Conservation (phyloP, 2,329 filamentous ascomycete species). For the Metarhizium robertsii region DNA sequence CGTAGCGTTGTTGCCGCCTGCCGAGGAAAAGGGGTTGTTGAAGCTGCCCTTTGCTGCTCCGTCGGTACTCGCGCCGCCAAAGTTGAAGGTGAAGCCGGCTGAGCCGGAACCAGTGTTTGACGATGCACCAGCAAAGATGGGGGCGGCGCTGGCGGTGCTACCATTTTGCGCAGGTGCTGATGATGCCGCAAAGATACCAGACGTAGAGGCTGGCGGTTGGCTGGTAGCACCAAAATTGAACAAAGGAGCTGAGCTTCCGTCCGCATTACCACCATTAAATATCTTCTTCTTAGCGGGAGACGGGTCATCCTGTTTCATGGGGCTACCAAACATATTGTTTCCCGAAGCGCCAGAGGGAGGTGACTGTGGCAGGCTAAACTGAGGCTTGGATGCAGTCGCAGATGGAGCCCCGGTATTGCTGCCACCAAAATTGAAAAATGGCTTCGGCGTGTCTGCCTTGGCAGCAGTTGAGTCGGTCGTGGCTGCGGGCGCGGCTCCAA, state of each 20-base stretch:
- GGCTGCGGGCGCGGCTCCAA: constrained; percentile 10
- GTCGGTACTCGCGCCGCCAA: constrained; percentile 9
- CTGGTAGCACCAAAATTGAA: constrained; percentile 24
- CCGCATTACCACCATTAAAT: constrained; percentile 16
- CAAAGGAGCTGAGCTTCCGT: constrained; percentile 16
- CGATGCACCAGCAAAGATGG: constrained; percentile 28
- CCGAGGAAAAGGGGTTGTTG: constrained; percentile 31
- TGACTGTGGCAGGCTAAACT: constrained; percentile 29
- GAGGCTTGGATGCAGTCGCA: constrained; percentile 21
- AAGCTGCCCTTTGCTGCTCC: constrained; percentile 18
- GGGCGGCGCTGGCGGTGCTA: constrained; percentile 13
- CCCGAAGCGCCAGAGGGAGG: constrained; percentile 17
- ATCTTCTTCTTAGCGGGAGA: constrained; percentile 28
- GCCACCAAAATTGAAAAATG: constrained; percentile 25
- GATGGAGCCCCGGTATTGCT: constrained; percentile 16
- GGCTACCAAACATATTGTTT: constrained; percentile 29
- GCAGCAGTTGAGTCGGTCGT: constrained; percentile 10
- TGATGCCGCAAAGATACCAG: constrained; percentile 27
- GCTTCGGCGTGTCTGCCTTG: constrained; percentile 12
- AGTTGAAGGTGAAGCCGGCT: constrained; percentile 23
- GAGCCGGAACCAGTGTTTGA: constrained; percentile 15
- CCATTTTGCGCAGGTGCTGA: constrained; percentile 14
- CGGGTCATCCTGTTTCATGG: constrained; percentile 33
- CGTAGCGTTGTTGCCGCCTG: constrained; percentile 14
- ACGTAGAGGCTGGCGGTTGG: constrained; percentile 18